phyloP scores from a whole-genome alignment of 129 eudicot species.

The Lactuca sativa region DNA sequence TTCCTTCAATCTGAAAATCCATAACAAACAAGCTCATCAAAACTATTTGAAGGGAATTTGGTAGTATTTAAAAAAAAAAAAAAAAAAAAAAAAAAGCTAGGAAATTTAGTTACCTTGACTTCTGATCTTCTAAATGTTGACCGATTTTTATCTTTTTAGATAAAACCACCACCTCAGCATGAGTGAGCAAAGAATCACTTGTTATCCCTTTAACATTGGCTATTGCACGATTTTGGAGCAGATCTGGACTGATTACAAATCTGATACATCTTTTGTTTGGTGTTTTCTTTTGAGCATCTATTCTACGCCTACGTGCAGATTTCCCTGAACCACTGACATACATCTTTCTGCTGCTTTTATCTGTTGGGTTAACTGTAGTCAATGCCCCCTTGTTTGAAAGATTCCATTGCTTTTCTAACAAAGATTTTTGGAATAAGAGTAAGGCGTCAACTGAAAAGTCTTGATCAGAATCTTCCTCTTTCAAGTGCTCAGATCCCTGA shows the following conservation, averaged over 20 bases:
- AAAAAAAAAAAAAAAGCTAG: background rate
- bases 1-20: constrained; percentile 61
- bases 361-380: constrained; percentile 24
- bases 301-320: constrained; percentile 81
- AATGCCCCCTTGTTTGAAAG: constrained; percentile 52
- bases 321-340: constrained; percentile 64
- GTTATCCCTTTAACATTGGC: constrained; percentile 67
- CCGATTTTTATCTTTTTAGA: constrained; percentile 70
- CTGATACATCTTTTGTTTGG: constrained; percentile 32
- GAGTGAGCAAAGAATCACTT: constrained; percentile 66
- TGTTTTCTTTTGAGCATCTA: constrained; percentile 53
- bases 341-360: constrained; percentile 35
- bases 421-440: constrained; percentile 72
- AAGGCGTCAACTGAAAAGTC: constrained; percentile 71
- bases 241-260: constrained; percentile 57
- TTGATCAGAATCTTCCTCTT: constrained; percentile 25
- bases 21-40: constrained; percentile 12
- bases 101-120: constrained; percentile 51
- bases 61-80: background rate
- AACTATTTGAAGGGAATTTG: background rate
- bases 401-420: constrained; percentile 87
- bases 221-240: constrained; percentile 56
- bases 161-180: constrained; percentile 72
- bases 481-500: constrained; percentile 33
- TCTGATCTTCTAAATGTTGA: constrained; percentile 65